phyloP scores from a whole-genome alignment of 2,329 filamentous ascomycete genomes.

The Alternaria hordeiaustralica region DNA sequence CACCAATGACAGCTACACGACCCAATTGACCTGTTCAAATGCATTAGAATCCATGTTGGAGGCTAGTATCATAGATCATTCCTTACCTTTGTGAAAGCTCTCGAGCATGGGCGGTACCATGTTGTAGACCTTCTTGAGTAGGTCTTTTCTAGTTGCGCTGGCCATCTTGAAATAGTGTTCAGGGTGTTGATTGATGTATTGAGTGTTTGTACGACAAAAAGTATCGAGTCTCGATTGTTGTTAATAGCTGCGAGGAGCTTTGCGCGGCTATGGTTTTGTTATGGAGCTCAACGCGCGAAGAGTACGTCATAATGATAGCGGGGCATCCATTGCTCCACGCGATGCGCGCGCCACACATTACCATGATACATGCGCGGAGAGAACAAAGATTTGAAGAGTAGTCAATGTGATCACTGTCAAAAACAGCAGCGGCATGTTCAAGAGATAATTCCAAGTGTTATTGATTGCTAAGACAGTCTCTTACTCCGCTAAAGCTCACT shows the following conservation, averaged over 20 bases:
- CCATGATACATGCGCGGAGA: conserved; percentile 2
- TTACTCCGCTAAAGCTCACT: conserved; percentile 8
- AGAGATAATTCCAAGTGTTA: neutral
- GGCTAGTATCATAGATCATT: neutral
- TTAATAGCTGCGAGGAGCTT: conserved; percentile 12
- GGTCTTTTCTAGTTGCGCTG: conserved; percentile 71
- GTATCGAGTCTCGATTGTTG: neutral
- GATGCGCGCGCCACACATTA: conserved; percentile 24
- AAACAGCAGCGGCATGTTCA: neutral
- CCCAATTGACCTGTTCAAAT: conserved; percentile 77
- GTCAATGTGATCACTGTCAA: neutral
- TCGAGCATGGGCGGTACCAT: conserved; percentile 95
- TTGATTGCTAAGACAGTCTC: conserved; percentile 16
- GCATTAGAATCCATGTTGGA: conserved; percentile 18
- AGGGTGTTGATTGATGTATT: neutral
- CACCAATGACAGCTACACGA: conserved; percentile 90
- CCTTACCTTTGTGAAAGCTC: conserved; percentile 89
- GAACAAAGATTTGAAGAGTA: neutral
- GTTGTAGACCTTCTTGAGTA: conserved; percentile 81
- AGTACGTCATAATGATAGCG: conserved; percentile 31
- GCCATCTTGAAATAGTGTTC: conserved; percentile 45
- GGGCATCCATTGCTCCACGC: conserved; percentile 19
- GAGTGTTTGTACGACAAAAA: neutral
- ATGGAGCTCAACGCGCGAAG: conserved; percentile 11
- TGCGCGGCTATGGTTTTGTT: conserved; percentile 13